Percentiles rank a stretch among this genome's conserved stretches.
Evolutionary conservation across 139 green algal species (phyloP).

Genomic region (Asterochloris erici): DNA sequence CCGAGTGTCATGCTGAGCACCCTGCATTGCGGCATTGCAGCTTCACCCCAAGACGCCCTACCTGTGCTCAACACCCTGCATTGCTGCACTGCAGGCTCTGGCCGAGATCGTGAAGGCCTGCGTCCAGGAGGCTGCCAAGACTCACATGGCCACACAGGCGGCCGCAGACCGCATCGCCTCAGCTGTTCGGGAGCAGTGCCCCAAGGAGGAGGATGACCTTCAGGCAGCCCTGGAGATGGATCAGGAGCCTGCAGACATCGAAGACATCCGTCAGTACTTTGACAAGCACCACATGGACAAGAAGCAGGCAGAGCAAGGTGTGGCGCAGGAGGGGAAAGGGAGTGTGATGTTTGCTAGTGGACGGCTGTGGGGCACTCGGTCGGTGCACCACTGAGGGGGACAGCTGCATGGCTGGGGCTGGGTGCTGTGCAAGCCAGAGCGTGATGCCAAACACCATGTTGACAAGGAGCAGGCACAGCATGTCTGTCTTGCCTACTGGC

Average conservation of each 20-base stretch:
- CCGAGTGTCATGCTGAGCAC: no score
- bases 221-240: neutral
- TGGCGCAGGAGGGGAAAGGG: no score
- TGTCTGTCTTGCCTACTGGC: no score
- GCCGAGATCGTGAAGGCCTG: slow-evolving; percentile 12
- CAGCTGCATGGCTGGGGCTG: no score
- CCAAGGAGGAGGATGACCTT: neutral
- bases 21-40: no score
- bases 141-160: neutral
- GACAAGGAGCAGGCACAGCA: no score
- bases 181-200: neutral
- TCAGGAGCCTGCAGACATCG: neutral
- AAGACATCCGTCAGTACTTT: slow-evolving; percentile 18
- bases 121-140: neutral
- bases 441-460: no score
- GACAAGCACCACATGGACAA: slow-evolving; percentile 2
- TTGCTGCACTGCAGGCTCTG: neutral
- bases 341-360: no score
- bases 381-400: no score
- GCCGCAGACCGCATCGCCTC: neutral
- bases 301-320: neutral
- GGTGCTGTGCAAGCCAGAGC: no score
- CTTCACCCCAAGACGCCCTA: no score
- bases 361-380: no score
- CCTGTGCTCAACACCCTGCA: neutral